Evolutionary conservation across 208 protist genomes (phyloP).

Genomic region (Kentomonas sorsogonicus): DNA sequence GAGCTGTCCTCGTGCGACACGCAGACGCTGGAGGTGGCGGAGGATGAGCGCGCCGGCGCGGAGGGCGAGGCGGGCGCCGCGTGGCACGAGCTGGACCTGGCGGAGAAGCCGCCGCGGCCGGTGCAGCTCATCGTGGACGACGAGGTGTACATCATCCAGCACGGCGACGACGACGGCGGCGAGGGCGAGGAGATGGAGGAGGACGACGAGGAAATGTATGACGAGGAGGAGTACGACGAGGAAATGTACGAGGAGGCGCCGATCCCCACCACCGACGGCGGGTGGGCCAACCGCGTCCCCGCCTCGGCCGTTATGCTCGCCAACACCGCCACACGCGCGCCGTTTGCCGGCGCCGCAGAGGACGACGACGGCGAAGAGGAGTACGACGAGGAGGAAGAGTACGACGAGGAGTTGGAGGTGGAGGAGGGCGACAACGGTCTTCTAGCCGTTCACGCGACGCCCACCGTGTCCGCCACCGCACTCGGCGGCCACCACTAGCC

Average conservation of each 20-base stretch:
- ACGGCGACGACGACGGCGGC: background rate
- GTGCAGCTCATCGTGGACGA: slow-evolving; percentile 27
- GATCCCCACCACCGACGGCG: slow-evolving; percentile 1
- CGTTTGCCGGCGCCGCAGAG: background rate
- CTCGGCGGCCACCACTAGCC: too few relatives aligned
- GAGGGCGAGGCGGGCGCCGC: background rate
- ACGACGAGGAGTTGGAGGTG: too few relatives aligned
- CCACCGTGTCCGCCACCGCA: too few relatives aligned
- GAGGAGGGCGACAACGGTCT: slow-evolving; percentile 6
- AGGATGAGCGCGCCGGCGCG: background rate
- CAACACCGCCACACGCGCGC: background rate
- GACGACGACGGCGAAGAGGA: slow-evolving; percentile 9
- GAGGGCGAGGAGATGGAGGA: background rate
- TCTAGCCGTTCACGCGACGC: too few relatives aligned
- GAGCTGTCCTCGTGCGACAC: background rate
- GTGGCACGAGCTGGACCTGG: slow-evolving; percentile 25
- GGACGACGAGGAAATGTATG: background rate
- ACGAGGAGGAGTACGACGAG: background rate
- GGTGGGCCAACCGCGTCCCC: background rate
- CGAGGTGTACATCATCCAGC: slow-evolving; percentile 17
- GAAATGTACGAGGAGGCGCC: slow-evolving; percentile 11
- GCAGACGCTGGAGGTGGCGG: too few relatives aligned
- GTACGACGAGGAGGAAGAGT: background rate
- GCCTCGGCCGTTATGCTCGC: background rate
- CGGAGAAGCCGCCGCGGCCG: slow-evolving; percentile 26